Evolutionary conservation across 2,329 filamentous ascomycete species (phyloP), one percentile per base, ranked within the genome.

Genomic region (Colletotrichum tamarilloi): DNA sequence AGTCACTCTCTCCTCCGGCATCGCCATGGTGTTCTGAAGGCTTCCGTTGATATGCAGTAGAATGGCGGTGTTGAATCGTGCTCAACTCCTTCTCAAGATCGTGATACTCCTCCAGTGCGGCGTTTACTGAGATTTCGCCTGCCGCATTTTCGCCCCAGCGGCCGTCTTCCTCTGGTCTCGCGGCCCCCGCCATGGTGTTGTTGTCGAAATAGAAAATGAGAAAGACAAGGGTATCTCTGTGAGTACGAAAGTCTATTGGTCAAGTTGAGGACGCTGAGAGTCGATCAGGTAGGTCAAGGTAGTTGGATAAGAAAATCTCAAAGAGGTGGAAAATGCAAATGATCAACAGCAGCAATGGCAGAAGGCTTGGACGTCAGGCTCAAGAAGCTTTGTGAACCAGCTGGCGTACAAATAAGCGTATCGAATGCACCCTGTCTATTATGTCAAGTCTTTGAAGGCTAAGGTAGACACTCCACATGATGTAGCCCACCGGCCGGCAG

Each of bases 61-160:
- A 73, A 22, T 60, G 65, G 4, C 68, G 64, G 26, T 68, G 76
- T 19, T 76, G 74, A 9, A 76, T 58, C 14, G 65, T 65, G 38
- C 71, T 78, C 8, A 79, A 71, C 64, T 79, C 77, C 16, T 71
- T 75, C 46, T 77, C 76, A 1, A 79, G 74, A 19, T 76, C 76
- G 22, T 72, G 58, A 42, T 75, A 79, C 32, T 76, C 77, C 8
- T 75, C 73, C 65, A 59, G 58, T 38, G 60, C 73, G 28, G 67
- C 77, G 71, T 68, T 78, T 64, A 35, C 73, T 63, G 53, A 75
- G 32, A 75, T 73, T 24, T 76, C 75, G 32, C 76, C 76, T 24
- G 70, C 75, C 32, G 77, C 72, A 14, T 74, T 74, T 30, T 79
- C 77, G 11, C 77, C 77, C 77, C 77, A 79, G 58, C 77, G 76